Base-by-base conservation (phyloP, 306 rosid genomes). In the Citrullus amarus region DNA sequence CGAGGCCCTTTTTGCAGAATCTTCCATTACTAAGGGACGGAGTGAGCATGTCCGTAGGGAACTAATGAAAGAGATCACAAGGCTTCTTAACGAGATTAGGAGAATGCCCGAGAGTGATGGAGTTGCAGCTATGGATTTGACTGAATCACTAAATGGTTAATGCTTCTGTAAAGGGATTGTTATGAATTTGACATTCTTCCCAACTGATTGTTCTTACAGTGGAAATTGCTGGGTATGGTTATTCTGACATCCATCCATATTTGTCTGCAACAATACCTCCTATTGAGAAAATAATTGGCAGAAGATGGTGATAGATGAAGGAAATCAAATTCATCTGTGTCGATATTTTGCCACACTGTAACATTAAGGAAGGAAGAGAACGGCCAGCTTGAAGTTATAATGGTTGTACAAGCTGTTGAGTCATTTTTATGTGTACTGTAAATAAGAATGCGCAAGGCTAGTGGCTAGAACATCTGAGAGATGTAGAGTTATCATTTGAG, bases 81-180 rank as follows among this genome's bases (percentile, higher is more conserved):
- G 97, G 89, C 87, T 91, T 77, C 92, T 95, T 79, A 66, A 81
- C 18, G 99, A 91, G 86, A 91, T 95, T 68, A 92, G 98, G 85
- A 88, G 86, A 84, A 82, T 92, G 80, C 96, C 96, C 0, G 97
- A 86, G 80, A 85, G 83, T 53, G 96, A 88, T 50, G 97, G 79
- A 54, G 20, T 9, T 20, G 84, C 81, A 75, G 78, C 87, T 78
- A 88, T 92, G 93, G 91, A 88, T 85, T 79, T 88, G 86, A 81
- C 90, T 12, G 82, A 91, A 51, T 91, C 87, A 6, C 97, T 92
- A 50, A 77, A 85, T 83, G 73, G 80, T 80, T 91, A 82, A 87
- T 71, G 65, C 48, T 32, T 32, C 78, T 74, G 32, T 10, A 9
- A 53, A 54, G 61, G 25, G 48, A 53, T 51, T 32, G 22, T 9